phyloP scores from a whole-genome alignment of 176 grass and related monocot species.

The Secale cereale region DNA sequence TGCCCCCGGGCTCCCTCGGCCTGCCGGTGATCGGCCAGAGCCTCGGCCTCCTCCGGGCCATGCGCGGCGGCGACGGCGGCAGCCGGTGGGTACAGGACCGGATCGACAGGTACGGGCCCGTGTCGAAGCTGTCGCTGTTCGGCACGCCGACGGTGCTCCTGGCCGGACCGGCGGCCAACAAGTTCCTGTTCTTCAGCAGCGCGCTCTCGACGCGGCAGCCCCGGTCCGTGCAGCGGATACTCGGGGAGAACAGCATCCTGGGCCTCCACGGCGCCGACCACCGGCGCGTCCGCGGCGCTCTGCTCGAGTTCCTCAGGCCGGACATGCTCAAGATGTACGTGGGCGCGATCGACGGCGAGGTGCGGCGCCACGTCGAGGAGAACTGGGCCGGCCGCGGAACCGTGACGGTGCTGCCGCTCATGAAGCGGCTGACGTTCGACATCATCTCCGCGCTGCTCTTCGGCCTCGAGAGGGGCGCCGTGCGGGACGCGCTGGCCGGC shows the following conservation, averaged over 20 bases:
- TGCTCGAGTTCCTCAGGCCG: slow-evolving; percentile 46
- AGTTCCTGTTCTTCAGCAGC: slow-evolving; percentile 40
- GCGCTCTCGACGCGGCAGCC: slow-evolving; percentile 34
- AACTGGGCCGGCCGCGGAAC: slow-evolving; percentile 1
- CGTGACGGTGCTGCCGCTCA: slow-evolving; percentile 38
- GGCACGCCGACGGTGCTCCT: slow-evolving; percentile 33
- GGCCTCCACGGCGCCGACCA: slow-evolving; percentile 39
- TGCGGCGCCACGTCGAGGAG: slow-evolving; percentile 33
- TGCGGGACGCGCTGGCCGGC: slow-evolving; percentile 4
- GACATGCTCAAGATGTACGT: slow-evolving; percentile 52
- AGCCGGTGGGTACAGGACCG: not conserved
- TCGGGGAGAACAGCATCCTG: slow-evolving; percentile 31
- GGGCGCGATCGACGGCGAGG: slow-evolving; percentile 48
- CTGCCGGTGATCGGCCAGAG: no score
- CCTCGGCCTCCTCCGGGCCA: no score
- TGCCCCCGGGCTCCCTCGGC: no score
- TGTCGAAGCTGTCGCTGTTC: slow-evolving; percentile 68
- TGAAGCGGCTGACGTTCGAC: slow-evolving; percentile 51
- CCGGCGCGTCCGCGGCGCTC: slow-evolving; percentile 30
- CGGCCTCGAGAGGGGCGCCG: not conserved
- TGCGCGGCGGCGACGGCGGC: not conserved
- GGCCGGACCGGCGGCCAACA: slow-evolving; percentile 32
- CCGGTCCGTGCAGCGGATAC: slow-evolving; percentile 14
- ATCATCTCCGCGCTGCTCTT: slow-evolving; percentile 43
- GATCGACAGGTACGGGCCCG: slow-evolving; percentile 38